Percentiles rank a stretch among this genome's conserved stretches.
phyloP scores from a whole-genome alignment of 495 filamentous ascomycete species.

The Chaetomidium leptoderma region DNA sequence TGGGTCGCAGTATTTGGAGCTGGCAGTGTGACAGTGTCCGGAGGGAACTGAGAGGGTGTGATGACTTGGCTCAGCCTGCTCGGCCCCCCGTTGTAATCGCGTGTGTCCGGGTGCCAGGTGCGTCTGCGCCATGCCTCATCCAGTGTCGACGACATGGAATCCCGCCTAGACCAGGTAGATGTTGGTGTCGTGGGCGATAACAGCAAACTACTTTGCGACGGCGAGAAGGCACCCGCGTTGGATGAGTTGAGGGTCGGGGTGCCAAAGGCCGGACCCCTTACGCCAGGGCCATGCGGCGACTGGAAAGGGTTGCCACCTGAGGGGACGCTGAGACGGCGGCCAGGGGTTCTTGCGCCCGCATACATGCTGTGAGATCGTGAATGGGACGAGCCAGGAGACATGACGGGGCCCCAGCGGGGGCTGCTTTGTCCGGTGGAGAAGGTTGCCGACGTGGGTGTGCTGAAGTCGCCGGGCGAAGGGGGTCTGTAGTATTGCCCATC shows the following conservation, averaged over 20 bases:
- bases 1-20: conserved; percentile 40
- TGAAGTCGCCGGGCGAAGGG: conserved; percentile 66
- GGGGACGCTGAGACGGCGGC: conserved; percentile 76
- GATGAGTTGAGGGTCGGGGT: conserved; percentile 49
- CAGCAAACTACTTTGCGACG: conserved; percentile 49
- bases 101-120: conserved; percentile 86
- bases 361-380: conserved; percentile 66
- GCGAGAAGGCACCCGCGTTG: conserved; percentile 53
- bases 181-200: conserved; percentile 67
- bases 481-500: conserved; percentile 53
- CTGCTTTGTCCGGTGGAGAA: conserved; percentile 70
- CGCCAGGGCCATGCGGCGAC: conserved; percentile 53
- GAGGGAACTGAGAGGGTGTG: conserved; percentile 58
- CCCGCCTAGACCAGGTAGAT: conserved; percentile 58
- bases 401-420: conserved; percentile 62
- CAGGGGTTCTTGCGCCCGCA: conserved; percentile 57
- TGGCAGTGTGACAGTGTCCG: conserved; percentile 50
- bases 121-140: conserved; percentile 76
- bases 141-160: conserved; percentile 54
- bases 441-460: conserved; percentile 68
- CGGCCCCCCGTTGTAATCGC: conserved; percentile 42
- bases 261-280: conserved; percentile 57
- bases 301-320: conserved; percentile 72
- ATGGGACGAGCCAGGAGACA: conserved; percentile 64
- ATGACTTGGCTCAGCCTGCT: conserved; percentile 49